Conservation (phyloP, 2,329 filamentous ascomycete species). For the Pleurostoma richardsiae region DNA sequence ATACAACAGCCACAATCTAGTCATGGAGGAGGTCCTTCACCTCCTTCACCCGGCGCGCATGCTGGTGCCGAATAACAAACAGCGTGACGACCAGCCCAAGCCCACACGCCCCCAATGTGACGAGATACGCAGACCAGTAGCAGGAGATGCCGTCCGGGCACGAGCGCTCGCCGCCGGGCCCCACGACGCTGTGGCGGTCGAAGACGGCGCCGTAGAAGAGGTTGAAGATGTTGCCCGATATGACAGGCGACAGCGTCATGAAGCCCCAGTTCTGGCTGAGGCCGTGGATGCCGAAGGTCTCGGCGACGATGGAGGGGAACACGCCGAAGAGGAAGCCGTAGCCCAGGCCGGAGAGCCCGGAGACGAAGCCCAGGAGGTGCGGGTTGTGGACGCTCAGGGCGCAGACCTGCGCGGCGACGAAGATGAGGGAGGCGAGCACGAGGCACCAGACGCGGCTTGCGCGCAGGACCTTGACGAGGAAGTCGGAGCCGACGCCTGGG, state of each 20-base stretch:
- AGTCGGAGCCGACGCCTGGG: conserved; percentile 79
- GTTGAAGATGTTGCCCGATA: conserved; percentile 90
- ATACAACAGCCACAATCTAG: neutral
- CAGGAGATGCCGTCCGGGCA: conserved; percentile 77
- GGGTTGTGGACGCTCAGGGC: conserved; percentile 75
- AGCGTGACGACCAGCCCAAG: conserved; percentile 65
- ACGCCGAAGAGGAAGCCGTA: conserved; percentile 95
- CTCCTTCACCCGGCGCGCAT: conserved; percentile 29
- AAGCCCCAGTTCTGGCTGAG: conserved; percentile 94
- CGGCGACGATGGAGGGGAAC: conserved; percentile 82
- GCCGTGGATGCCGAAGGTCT: conserved; percentile 85
- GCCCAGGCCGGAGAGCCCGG: conserved; percentile 76
- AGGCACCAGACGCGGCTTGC: conserved; percentile 90
- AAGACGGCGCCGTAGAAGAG: conserved; percentile 82
- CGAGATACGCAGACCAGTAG: conserved; percentile 74
- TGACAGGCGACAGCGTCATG: conserved; percentile 84
- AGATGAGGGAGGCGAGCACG: conserved; percentile 70
- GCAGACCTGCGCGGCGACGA: conserved; percentile 72
- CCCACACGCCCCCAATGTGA: conserved; percentile 69
- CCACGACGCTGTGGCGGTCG: conserved; percentile 70
- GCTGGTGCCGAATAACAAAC: conserved; percentile 62
- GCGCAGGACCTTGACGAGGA: conserved; percentile 75
- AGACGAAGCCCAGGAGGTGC: conserved; percentile 70
- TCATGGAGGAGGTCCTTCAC: conserved; percentile 14
- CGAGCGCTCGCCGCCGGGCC: conserved; percentile 62